Base-by-base conservation (phyloP, 352 stramenopile species). In the Phytopythium kandeliae region DNA sequence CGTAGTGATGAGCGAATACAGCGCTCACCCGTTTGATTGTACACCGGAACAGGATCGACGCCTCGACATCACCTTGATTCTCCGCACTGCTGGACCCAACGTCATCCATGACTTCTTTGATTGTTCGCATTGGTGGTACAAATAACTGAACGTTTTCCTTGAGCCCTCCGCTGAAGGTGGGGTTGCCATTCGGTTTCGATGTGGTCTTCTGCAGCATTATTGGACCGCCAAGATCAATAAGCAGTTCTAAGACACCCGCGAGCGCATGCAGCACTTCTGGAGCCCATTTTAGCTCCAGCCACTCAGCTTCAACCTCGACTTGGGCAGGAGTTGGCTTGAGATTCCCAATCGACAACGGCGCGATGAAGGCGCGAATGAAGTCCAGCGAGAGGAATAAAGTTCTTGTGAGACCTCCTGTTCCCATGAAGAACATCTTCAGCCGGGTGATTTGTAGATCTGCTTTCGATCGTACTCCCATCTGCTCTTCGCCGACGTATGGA, bases 271-370 rank as follows among this genome's bases (percentile, higher is more conserved):
- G 56, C 0, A 73, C 65, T 30, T 85, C 65, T 7, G 78, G 65
- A 4, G 67, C 65, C 75, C 78, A 93, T 33, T 81, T 81, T 1
- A 86, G 58, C 55, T 93, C 77, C 7, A 91, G 55, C 78, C 79
- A 89, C 52, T 93, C 78, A 26, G 70, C 69, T 37, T 91, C 80
- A 72, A 91, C 74, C 50, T 93, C 82, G 28, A 91, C 55, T 9
- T 85, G 60, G 12, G 76, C 79, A 9, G 60, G 55, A 6, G 46
- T 47, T 8, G 69, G 55, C 37, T 61, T 63, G 19, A 62, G 58
- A 42, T 74, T 74, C 42, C 75, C 64, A 24, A 74, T 44, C 12
- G 54, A 67, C 22, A 77, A 51, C 1, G 82, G 68, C 15, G 61
- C 63, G 60, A 87, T 63, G 31, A 92, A 85, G 3, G 89, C 57